These are phyloP conservation scores for Backusella circina DNA, from an alignment of 192 early-diverging fungal genomes.

Conservation along the genomic window DNA sequence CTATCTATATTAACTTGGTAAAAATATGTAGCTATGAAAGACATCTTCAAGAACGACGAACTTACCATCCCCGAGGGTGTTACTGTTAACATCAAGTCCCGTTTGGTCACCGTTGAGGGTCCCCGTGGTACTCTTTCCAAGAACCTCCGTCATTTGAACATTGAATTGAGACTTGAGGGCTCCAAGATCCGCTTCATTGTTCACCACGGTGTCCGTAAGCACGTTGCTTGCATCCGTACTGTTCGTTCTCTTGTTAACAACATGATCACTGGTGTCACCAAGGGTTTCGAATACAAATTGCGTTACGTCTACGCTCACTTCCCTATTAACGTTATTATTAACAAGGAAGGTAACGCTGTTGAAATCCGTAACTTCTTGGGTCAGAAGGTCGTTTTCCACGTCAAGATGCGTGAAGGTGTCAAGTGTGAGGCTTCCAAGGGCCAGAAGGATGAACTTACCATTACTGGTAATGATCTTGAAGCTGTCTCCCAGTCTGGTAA, in stretches of 20 bases:
- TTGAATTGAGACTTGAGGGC: constrained; percentile 75
- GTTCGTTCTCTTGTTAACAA: constrained; percentile 93
- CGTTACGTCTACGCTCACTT: constrained; percentile 99
- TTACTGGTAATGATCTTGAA: constrained; percentile 91
- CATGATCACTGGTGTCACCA: constrained; percentile 97
- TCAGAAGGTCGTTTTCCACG: constrained; percentile 87
- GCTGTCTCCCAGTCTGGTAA: constrained; percentile 91
- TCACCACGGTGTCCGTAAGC: constrained; percentile 95
- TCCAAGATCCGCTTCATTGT: constrained; percentile 81
- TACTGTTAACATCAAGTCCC: constrained; percentile 83
- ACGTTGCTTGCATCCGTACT: constrained; percentile 97
- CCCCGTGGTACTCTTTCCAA: constrained; percentile 87
- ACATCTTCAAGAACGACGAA: constrained; percentile 87
- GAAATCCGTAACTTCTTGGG: constrained; percentile 99
- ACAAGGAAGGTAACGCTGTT: constrained; percentile 67
- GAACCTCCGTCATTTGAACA: constrained; percentile 90
- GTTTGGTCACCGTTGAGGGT: constrained; percentile 84
- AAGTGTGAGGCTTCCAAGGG: constrained; percentile 67
- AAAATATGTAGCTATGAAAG: constrained; percentile 58
- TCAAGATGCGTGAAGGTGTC: constrained; percentile 88
- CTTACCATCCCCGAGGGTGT: constrained; percentile 90
- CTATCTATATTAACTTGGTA: constrained; percentile 20
- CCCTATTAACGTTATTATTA: constrained; percentile 95
- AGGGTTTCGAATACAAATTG: constrained; percentile 99
- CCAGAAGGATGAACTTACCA: constrained; percentile 94